Base-by-base conservation (phyloP, 768 basidiomycete genomes). In the Peribolospora kevripleyi region DNA sequence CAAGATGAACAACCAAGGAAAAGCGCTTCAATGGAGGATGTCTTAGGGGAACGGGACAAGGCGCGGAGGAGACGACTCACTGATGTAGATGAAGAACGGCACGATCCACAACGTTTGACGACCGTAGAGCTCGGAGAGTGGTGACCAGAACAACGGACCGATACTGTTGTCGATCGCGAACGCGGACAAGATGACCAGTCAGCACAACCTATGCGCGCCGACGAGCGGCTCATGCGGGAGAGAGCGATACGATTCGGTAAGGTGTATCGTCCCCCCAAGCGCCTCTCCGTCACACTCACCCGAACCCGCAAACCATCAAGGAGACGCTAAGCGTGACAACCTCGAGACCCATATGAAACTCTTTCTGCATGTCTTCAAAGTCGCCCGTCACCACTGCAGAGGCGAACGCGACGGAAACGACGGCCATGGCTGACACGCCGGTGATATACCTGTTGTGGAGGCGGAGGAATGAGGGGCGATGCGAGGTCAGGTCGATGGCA, bases 71-170 rank as follows among this genome's bases (percentile, higher is more conserved):
- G 43, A 7, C 13, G 8, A 45, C 43, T 7, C 43, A 45, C 43
- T 59, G 39, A 64, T 62, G 59, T 65, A 68, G 51, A 65, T 54
- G 43, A 57, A 52, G 48, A 67, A 63, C 39, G 61, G 56, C 52
- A 64, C 41, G 13, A 61, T 52, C 59, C 59, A 63, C 52, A 63
- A 57, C 2, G 60, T 57, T 37, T 61, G 56, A 11, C 65, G 57
- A 3, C 67, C 67, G 39, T 58, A 54, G 14, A 65, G 46, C 39
- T 54, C 53, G 10, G 42, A 43, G 5, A 54, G 49, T 7, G 48
- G 7, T 13, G 40, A 7, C 10, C 39, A 54, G 2, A 54, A 46
- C 6, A 54, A 46, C 39, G 53, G 53, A 9, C 53, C 53, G 25
- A 47, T 54, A 42, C 60, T 59, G 38, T 3, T 25, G 25, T 25